Evolutionary conservation across 2,329 filamentous ascomycete genomes (phyloP), one percentile per base, ranked within the genome.

Genomic region (Diplodia sapinea): DNA sequence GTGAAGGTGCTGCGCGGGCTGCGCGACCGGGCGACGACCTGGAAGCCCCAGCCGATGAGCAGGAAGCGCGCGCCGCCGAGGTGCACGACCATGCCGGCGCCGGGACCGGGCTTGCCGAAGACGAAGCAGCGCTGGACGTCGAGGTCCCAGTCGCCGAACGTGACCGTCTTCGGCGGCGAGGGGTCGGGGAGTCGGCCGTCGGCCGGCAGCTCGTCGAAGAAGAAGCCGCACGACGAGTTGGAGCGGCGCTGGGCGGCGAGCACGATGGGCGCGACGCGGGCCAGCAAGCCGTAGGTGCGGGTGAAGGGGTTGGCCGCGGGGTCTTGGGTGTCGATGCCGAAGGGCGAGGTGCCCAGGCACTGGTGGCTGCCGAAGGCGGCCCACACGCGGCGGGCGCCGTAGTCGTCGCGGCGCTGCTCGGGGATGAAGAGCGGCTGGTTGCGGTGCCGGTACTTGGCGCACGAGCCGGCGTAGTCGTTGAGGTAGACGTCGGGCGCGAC

Each of bases 341-440:
- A 83, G 0, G 81, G 80, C 0, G 74, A 73, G 0, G 75, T 72
- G 0, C 81, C 81, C 0, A 83, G 70, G 2, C 77, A 76, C 13
- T 74, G 74, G 62, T 82, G 79, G 0, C 79, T 78, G 1, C 79
- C 82, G 23, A 79, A 80, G 0, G 82, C 78, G 0, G 77, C 62
- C 80, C 81, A 84, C 0, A 83, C 72, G 2, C 82, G 70, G 6
- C 81, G 72, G 0, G 80, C 77, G 6, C 82, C 82, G 33, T 79
- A 76, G 43, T 82, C 82, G 65, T 85, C 83, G 13, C 84, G 77
- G 5, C 83, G 76, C 70, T 85, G 84, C 73, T 86, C 84, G 0
- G 84, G 84, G 47, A 86, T 84, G 69, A 85, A 85, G 0, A 86
- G 76, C 0, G 82, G 78, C 69, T 84, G 81, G 12, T 74, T 72